phyloP scores from a whole-genome alignment of 768 basidiomycete species.

The Hypsizygus marmoreus region DNA sequence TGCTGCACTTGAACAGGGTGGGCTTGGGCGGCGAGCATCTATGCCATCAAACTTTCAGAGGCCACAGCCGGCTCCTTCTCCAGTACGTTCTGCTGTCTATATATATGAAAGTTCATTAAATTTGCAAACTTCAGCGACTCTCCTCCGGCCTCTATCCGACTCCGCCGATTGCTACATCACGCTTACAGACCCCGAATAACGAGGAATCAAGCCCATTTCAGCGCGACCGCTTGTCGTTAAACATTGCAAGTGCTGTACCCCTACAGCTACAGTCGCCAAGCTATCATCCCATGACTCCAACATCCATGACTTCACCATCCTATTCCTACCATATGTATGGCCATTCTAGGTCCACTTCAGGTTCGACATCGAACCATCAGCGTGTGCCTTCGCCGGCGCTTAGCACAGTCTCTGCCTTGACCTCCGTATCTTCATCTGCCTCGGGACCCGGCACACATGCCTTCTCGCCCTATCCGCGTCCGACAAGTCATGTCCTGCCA shows the following conservation, averaged over 20 bases:
- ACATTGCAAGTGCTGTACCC: constrained; percentile 25
- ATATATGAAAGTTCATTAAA: constrained; percentile 14
- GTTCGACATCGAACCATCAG: constrained; percentile 38
- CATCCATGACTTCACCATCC: constrained; percentile 47
- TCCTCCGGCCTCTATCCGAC: constrained; percentile 35
- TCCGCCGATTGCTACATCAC: constrained; percentile 34
- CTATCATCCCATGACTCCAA: constrained; percentile 47
- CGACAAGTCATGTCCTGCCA: constrained; percentile 17
- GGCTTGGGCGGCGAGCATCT: constrained; percentile 23
- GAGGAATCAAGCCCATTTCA: constrained; percentile 34
- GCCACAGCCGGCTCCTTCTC: constrained; percentile 14
- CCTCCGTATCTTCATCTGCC: constrained; percentile 50
- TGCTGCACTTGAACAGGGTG: constrained; percentile 29
- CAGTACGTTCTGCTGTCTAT: constrained; percentile 18
- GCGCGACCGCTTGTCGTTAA: constrained; percentile 34
- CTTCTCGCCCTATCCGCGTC: constrained; percentile 16
- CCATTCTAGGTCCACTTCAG: constrained; percentile 49
- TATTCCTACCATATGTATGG: constrained; percentile 41
- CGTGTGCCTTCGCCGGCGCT: constrained; percentile 64
- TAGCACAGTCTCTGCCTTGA: constrained; percentile 55
- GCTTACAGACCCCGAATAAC: constrained; percentile 40
- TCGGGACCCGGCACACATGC: constrained; percentile 21
- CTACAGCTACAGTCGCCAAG: constrained; percentile 37
- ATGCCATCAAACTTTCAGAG: constrained; percentile 19
- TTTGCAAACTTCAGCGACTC: constrained; percentile 19